Evolutionary conservation across 805 yeast genomes (phyloP).

Genomic region (Zygoascus ofunaensis): DNA sequence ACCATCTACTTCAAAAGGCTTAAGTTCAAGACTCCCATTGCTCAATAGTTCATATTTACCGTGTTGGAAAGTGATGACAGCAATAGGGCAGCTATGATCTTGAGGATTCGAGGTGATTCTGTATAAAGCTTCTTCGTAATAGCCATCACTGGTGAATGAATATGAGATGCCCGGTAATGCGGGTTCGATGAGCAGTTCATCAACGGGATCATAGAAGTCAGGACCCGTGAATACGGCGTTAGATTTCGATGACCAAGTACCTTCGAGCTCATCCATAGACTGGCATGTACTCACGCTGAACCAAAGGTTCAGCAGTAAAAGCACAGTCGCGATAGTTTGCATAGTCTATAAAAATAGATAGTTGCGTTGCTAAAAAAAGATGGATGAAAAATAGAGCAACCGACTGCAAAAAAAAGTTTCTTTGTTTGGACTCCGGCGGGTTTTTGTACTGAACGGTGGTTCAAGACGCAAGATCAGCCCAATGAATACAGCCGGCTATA

Average conservation of each 20-base stretch:
- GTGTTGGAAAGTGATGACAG: conserved; percentile 78
- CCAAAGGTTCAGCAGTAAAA: not conserved
- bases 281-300: not conserved
- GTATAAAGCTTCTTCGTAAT: conserved; percentile 82
- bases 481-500: too few species aligned
- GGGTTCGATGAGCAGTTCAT: conserved; percentile 90
- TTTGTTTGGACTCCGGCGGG: too few species aligned
- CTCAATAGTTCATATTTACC: conserved; percentile 57
- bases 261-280: conserved; percentile 38
- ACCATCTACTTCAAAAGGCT: conserved; percentile 81
- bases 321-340: not conserved
- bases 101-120: conserved; percentile 63
- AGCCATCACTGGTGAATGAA: conserved; percentile 89
- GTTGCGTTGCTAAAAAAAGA: too few species aligned
- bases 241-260: conserved; percentile 94
- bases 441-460: too few species aligned
- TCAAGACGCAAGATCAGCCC: too few species aligned
- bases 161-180: conserved; percentile 89
- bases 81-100: conserved; percentile 76
- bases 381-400: too few species aligned
- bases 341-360: too few species aligned
- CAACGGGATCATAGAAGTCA: conserved; percentile 91
- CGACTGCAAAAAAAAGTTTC: too few species aligned
- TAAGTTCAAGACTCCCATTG: conserved; percentile 61
- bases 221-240: conserved; percentile 96